Evolutionary conservation across 805 yeast species (phyloP), one percentile per base, ranked within the genome.

Genomic region (Ogataea methanolica): DNA sequence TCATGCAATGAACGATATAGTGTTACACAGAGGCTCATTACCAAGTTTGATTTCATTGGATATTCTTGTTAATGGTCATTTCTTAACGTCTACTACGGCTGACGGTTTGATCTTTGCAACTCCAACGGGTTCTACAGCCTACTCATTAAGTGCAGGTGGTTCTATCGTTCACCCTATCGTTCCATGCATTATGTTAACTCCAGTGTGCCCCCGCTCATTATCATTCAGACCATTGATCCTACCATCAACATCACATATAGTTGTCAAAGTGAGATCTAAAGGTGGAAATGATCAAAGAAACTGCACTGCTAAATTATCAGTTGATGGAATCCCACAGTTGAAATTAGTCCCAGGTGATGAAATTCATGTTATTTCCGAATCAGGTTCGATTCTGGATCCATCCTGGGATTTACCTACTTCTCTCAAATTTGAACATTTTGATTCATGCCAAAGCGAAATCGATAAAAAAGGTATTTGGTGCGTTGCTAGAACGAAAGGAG

Each of bases 71-170:
- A 94, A 91, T 63, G 89, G 88, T 21, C 84, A 86, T 62, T 85
- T 83, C 59, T 69, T 92, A 45, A 92, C 98, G 7, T 79, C 91
- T 45, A 90, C 97, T 5, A 86, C 92, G 0, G 96, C 95, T 1
- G 98, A 92, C 66, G 98, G 98, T 36, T 76, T 91, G 8, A 79
- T 83, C 5, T 73, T 89, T 41, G 76, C 94, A 3, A 87, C 97
- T 0, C 98, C 98, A 16, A 91, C 97, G 0, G 98, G 98, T 0
- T 88, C 96, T 9, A 91, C 97, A 0, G 97, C 97, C 0, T 91
- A 91, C 61, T 87, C 96, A 0, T 70, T 91, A 44, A 79, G 88
- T 29, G 80, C 96, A 1, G 97, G 98, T 14, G 98, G 98, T 1
- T 82, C 96, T 14, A 91, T 91, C 49, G 92, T 88, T 1, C 95